Percentiles rank a stretch among this genome's conserved stretches.
phyloP scores from a whole-genome alignment of 2,329 filamentous ascomycete genomes.

The Phoma sp. region DNA sequence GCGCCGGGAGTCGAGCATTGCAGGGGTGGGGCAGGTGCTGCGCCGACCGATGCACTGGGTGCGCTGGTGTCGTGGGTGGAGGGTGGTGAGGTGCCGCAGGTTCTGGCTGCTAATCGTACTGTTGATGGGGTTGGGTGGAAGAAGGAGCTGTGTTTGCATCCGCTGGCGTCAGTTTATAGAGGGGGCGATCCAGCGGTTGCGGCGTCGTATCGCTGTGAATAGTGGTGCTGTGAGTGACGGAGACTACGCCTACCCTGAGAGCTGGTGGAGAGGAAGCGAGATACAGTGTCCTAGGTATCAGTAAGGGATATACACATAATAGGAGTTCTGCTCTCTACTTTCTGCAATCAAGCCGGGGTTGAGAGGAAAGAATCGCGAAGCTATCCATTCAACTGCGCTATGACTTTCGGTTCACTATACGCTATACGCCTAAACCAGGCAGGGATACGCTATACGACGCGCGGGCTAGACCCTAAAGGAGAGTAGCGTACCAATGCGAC shows the following conservation, averaged over 20 bases:
- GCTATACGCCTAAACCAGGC: background rate
- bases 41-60: conserved; percentile 41
- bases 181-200: conserved; percentile 10
- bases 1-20: conserved; percentile 32
- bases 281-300: too few species aligned
- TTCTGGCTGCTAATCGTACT: conserved; percentile 15
- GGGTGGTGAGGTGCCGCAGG: conserved; percentile 20
- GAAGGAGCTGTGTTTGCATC: conserved; percentile 22
- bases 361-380: too few species aligned
- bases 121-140: conserved; percentile 11
- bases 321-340: too few species aligned
- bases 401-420: too few species aligned
- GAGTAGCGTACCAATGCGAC: too few species aligned
- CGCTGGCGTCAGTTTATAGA: conserved; percentile 16
- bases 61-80: conserved; percentile 35
- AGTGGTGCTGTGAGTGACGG: too few species aligned
- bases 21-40: conserved; percentile 18
- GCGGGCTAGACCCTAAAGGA: too few species aligned
- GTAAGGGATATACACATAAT: too few species aligned
- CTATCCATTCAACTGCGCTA: too few species aligned
- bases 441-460: background rate
- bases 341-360: too few species aligned
- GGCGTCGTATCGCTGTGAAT: conserved; percentile 10
- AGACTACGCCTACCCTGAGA: too few species aligned
- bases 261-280: too few species aligned